These are phyloP conservation scores for Cenococcum geophilum DNA, from an alignment of 495 filamentous ascomycete genomes.

Conservation along the genomic window DNA sequence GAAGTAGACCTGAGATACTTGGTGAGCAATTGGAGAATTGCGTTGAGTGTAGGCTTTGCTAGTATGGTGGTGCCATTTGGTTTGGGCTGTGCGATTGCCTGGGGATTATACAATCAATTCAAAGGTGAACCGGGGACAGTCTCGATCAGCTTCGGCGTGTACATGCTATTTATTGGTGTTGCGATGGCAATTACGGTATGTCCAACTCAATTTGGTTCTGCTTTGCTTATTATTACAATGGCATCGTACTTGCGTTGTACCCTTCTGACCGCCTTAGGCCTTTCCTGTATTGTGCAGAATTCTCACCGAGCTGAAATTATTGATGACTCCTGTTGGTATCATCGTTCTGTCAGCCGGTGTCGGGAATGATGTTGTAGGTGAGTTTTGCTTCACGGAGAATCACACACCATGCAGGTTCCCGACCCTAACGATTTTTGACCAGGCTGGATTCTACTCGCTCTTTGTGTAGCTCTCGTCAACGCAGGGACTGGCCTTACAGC, in stretches of 20 bases:
- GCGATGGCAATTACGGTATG: slow-evolving; percentile 84
- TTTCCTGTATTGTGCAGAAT: slow-evolving; percentile 96
- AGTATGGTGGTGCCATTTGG: slow-evolving; percentile 82
- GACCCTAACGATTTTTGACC: slow-evolving; percentile 17
- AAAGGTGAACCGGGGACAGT: slow-evolving; percentile 54
- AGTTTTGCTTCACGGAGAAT: slow-evolving; percentile 10
- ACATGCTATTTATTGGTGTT: slow-evolving; percentile 88
- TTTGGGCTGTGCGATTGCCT: slow-evolving; percentile 69
- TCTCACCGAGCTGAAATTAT: slow-evolving; percentile 82
- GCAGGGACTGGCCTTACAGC: slow-evolving; percentile 78
- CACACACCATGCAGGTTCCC: slow-evolving; percentile 2
- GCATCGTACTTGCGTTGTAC: no score
- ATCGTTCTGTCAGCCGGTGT: slow-evolving; percentile 91
- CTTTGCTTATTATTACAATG: not conserved
- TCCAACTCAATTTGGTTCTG: not conserved
- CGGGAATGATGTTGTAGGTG: slow-evolving; percentile 86
- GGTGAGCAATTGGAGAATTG: slow-evolving; percentile 78
- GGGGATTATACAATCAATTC: slow-evolving; percentile 79
- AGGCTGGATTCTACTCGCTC: slow-evolving; percentile 80
- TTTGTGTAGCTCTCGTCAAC: slow-evolving; percentile 93
- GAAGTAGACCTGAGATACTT: slow-evolving; percentile 89
- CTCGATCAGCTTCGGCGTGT: slow-evolving; percentile 70
- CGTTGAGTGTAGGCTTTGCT: slow-evolving; percentile 70
- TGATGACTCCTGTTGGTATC: slow-evolving; percentile 77
- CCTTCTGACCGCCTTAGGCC: slow-evolving; percentile 44